These are phyloP conservation scores for Angophora floribunda DNA, from an alignment of 345 rosid genomes.

Conservation along the genomic window DNA sequence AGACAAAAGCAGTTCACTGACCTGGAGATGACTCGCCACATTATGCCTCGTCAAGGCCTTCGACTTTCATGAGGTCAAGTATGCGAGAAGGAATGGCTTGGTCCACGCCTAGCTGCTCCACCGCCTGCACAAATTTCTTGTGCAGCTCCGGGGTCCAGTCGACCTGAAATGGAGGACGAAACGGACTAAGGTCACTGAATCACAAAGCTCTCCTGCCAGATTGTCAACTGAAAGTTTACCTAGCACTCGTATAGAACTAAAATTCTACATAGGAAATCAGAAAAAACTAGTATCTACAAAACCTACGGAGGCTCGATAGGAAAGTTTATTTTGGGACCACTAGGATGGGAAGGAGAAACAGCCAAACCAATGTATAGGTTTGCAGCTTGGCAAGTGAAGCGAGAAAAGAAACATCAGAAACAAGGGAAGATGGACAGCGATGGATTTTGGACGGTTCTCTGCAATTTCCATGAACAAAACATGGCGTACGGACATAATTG, in stretches of 20 bases:
- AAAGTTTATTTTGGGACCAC: background rate
- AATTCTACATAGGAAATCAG: background rate
- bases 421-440: background rate
- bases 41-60: constrained; percentile 93
- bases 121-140: constrained; percentile 84
- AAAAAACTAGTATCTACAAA: background rate
- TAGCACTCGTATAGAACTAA: background rate
- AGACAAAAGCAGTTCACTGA: background rate
- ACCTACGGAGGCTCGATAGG: background rate
- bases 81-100: constrained; percentile 95
- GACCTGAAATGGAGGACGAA: constrained; percentile 36
- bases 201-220: background rate
- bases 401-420: background rate
- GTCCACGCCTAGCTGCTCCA: constrained; percentile 81
- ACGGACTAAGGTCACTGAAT: background rate
- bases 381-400: background rate
- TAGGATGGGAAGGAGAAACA: background rate
- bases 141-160: constrained; percentile 94
- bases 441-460: background rate
- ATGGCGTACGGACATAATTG: background rate
- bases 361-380: background rate
- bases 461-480: background rate
- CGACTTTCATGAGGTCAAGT: constrained; percentile 95
- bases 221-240: background rate
- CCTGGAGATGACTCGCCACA: constrained; percentile 99